These are phyloP conservation scores for Diddensiella caesifluorescens DNA, from an alignment of 805 yeast genomes.

Conservation along the genomic window DNA sequence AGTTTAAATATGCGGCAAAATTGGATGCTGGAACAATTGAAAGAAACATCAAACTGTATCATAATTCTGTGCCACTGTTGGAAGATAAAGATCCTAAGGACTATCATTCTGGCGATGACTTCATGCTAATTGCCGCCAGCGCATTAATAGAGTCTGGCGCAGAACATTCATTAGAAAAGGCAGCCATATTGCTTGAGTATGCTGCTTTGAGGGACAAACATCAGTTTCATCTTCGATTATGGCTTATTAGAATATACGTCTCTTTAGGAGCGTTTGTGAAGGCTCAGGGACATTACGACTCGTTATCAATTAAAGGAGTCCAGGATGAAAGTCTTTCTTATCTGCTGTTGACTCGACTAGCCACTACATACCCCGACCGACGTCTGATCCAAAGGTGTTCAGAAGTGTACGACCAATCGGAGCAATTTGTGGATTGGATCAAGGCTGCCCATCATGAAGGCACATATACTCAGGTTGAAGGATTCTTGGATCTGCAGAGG, in stretches of 20 bases:
- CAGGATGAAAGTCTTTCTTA: slow-evolving; percentile 66
- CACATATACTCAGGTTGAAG: slow-evolving; percentile 60
- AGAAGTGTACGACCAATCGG: slow-evolving; percentile 48
- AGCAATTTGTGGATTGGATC: slow-evolving; percentile 46
- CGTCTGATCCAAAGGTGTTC: slow-evolving; percentile 37
- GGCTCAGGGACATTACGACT: slow-evolving; percentile 48
- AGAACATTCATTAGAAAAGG: slow-evolving; percentile 33
- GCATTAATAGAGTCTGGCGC: slow-evolving; percentile 26
- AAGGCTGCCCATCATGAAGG: slow-evolving; percentile 51
- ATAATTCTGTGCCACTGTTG: slow-evolving; percentile 36
- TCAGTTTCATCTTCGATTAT: slow-evolving; percentile 64
- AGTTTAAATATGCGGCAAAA: slow-evolving; percentile 38
- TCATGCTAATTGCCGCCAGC: slow-evolving; percentile 52
- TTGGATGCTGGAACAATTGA: no score
- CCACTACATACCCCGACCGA: slow-evolving; percentile 43
- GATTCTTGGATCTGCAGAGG: slow-evolving; percentile 56
- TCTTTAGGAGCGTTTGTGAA: slow-evolving; percentile 48
- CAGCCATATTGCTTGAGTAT: slow-evolving; percentile 53
- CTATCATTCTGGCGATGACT: slow-evolving; percentile 63
- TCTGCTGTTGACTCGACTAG: slow-evolving; percentile 44
- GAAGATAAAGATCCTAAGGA: slow-evolving; percentile 51
- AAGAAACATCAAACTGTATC: slow-evolving; percentile 38
- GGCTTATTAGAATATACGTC: slow-evolving; percentile 63
- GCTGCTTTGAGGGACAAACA: slow-evolving; percentile 54
- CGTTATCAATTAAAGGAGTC: slow-evolving; percentile 61